These are phyloP conservation scores for Epicoccum sorghinum DNA, from an alignment of 2,329 filamentous ascomycete species.

Conservation along the genomic window DNA sequence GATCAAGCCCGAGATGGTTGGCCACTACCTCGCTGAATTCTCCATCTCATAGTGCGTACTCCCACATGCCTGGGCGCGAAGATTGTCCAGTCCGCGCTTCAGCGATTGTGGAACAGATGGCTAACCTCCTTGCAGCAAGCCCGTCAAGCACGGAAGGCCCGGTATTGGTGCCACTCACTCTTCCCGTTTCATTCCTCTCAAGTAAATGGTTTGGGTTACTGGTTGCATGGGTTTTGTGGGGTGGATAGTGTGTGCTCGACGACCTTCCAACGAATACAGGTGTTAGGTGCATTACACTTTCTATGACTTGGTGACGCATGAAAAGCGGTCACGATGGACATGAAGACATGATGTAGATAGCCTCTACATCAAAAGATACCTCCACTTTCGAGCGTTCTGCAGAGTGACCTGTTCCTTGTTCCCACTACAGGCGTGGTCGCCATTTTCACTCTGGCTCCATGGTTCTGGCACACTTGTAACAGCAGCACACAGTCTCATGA, in stretches of 20 bases:
- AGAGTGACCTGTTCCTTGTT: slow-evolving; percentile 1
- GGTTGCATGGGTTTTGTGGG: slow-evolving; percentile 49
- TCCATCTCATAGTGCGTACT: slow-evolving; percentile 96
- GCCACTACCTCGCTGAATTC: slow-evolving; percentile 99
- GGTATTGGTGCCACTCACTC: slow-evolving; percentile 99
- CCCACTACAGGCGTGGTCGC: too few species aligned
- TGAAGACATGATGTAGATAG: slow-evolving; percentile 42
- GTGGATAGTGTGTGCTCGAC: slow-evolving; percentile 49
- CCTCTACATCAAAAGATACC: slow-evolving; percentile 41
- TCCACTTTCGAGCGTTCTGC: slow-evolving; percentile 17
- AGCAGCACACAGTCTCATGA: background rate
- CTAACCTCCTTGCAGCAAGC: slow-evolving; percentile 73
- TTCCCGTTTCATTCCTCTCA: slow-evolving; percentile 99
- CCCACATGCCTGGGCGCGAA: background rate
- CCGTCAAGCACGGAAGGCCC: slow-evolving; percentile 99
- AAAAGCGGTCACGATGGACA: slow-evolving; percentile 37
- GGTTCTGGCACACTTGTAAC: background rate
- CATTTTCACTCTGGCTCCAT: too few species aligned
- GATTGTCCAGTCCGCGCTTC: background rate
- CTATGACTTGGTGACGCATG: slow-evolving; percentile 38
- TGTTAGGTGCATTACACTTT: slow-evolving; percentile 47
- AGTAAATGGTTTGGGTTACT: slow-evolving; percentile 66
- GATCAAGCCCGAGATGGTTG: slow-evolving; percentile 99
- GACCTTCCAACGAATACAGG: slow-evolving; percentile 48
- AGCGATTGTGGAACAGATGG: background rate